phyloP scores from a whole-genome alignment of 1,284 basidiomycete species.

The Phylloporus sp. region DNA sequence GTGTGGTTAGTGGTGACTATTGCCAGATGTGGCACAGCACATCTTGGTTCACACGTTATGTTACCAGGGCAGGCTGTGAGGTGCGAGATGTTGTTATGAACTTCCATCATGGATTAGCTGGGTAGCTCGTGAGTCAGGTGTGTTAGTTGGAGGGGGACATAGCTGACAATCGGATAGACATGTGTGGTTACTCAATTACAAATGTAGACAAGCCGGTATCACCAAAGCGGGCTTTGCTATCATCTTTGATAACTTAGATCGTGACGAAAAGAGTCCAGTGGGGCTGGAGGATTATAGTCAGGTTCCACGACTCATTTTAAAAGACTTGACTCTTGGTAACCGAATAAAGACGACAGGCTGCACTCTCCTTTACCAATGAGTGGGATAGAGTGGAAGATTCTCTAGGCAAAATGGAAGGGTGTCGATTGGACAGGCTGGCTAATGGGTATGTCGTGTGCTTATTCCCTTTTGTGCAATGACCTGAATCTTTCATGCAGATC shows the following conservation, averaged over 20 bases:
- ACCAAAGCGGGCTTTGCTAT: conserved; percentile 98
- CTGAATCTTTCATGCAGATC: conserved; percentile 48
- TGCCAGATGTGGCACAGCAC: too few species aligned
- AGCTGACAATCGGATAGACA: too few species aligned
- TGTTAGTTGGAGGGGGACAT: too few species aligned
- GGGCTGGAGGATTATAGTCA: conserved; percentile 87
- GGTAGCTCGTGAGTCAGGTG: too few species aligned
- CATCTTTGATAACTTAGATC: conserved; percentile 98
- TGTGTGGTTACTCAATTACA: conserved; percentile 99
- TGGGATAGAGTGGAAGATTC: conserved; percentile 81
- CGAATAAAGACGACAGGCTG: conserved; percentile 64
- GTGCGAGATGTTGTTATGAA: too few species aligned
- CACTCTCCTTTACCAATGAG: conserved; percentile 86
- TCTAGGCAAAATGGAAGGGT: conserved; percentile 84
- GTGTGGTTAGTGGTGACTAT: too few species aligned
- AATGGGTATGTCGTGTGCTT: conserved; percentile 51
- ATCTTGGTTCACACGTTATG: too few species aligned
- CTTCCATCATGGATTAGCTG: too few species aligned
- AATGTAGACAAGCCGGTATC: conserved; percentile 95
- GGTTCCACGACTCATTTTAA: conserved; percentile 60
- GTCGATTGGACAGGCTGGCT: conserved; percentile 73
- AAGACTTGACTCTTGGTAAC: conserved; percentile 21
- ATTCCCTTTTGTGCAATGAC: not conserved
- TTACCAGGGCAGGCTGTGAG: too few species aligned
- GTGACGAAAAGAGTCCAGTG: conserved; percentile 83